Percentiles rank a stretch among this genome's conserved stretches.
Evolutionary conservation across 2,329 filamentous ascomycete species (phyloP).

Genomic region (Colletotrichum tabaci): DNA sequence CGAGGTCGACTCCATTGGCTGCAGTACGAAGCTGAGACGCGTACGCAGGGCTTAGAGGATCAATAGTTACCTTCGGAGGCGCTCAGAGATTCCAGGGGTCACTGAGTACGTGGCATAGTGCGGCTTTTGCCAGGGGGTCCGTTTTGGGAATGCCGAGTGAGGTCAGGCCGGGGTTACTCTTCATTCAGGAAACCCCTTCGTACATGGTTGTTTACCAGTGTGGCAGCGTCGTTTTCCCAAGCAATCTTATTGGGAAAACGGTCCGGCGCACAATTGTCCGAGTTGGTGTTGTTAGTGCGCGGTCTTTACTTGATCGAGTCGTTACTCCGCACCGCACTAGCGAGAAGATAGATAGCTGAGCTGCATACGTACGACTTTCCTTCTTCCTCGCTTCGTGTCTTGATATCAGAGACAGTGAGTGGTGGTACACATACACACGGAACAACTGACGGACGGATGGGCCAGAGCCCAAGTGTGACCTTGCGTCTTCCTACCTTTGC

Average conservation of each 20-base stretch:
- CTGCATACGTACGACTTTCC: not conserved
- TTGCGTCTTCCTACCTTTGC: not conserved
- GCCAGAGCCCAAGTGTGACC: not conserved
- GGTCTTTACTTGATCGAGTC: slow-evolving; percentile 4
- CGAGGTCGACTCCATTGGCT: not conserved
- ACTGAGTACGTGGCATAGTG: too few species aligned
- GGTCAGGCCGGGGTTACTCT: not conserved
- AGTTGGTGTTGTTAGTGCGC: not conserved
- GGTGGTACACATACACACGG: too few species aligned
- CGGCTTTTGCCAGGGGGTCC: not conserved
- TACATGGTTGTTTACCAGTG: not conserved
- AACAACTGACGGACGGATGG: not conserved
- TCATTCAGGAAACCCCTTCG: too few species aligned
- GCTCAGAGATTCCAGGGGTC: not conserved
- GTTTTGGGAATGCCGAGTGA: not conserved
- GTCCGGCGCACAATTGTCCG: not conserved
- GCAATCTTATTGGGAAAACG: not conserved
- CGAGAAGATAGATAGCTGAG: too few species aligned
- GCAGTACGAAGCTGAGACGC: slow-evolving; percentile 1
- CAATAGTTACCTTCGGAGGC: not conserved
- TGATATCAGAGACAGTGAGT: too few species aligned
- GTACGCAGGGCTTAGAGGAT: not conserved
- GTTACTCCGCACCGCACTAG: not conserved
- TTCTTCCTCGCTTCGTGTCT: not conserved
- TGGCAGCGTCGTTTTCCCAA: not conserved